Evolutionary conservation across 2,329 filamentous ascomycete species (phyloP).

Genomic region (Ophiostoma ips): DNA sequence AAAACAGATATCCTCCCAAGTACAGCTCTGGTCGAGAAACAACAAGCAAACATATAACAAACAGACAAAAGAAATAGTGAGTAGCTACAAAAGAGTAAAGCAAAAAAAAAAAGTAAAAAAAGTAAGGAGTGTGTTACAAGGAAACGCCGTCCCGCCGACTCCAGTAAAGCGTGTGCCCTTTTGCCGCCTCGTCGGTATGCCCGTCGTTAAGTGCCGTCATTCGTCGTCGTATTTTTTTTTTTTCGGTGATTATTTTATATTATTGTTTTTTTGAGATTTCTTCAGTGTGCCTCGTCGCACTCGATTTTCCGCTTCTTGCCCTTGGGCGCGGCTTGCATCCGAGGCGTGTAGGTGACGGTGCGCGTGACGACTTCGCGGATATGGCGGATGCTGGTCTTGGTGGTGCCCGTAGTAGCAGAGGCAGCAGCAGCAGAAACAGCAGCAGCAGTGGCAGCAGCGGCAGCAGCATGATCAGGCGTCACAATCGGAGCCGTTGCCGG

Average conservation of each 20-base stretch:
- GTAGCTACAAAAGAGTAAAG: not conserved
- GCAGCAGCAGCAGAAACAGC: not conserved
- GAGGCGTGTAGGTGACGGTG: slow-evolving; percentile 74
- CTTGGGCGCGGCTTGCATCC: slow-evolving; percentile 78
- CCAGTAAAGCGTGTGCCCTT: not conserved
- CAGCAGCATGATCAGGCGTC: not conserved
- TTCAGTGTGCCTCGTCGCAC: slow-evolving; percentile 16
- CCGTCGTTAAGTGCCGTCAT: not conserved
- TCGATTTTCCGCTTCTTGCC: slow-evolving; percentile 75
- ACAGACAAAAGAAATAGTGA: not conserved
- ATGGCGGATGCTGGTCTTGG: slow-evolving; percentile 48
- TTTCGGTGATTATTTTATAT: not conserved
- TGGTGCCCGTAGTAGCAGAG: not conserved
- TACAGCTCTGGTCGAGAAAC: no score
- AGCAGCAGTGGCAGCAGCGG: not conserved
- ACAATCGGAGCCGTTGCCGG: slow-evolving; percentile 21
- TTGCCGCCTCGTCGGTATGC: not conserved
- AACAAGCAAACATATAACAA: not conserved
- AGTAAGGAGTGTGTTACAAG: not conserved
- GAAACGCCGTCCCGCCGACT: not conserved
- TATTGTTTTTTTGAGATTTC: not conserved
- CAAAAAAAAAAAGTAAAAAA: not conserved
- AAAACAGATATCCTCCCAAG: not conserved
- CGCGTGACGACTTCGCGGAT: slow-evolving; percentile 88
- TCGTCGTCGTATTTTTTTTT: not conserved